Base-by-base conservation (phyloP, 768 basidiomycete genomes). In the Trametes maxima region DNA sequence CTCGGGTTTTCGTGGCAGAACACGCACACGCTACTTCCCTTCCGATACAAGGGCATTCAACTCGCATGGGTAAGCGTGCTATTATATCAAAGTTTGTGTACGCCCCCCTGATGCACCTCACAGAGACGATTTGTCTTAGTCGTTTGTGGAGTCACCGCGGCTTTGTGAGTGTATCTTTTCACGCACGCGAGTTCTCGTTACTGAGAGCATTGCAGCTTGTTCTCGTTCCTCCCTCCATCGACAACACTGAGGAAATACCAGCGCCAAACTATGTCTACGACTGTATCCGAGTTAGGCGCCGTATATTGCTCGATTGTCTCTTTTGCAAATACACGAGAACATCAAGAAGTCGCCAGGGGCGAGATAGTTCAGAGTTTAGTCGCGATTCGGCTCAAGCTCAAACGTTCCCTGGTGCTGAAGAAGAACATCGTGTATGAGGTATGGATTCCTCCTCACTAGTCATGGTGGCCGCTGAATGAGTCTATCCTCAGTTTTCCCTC, bases 271-370 rank as follows among this genome's bases (percentile, higher is more conserved):
- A 78, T 94, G 62, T 80, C 92, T 0, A 90, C 87, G 1, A 86
- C 87, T 0, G 80, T 85, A 35, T 74, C 80, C 0, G 86, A 92
- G 66, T 73, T 92, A 6, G 92, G 91, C 1, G 75, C 81, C 0
- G 78, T 89, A 11, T 89, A 94, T 59, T 95, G 93, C 69, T 81
- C 87, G 1, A 83, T 93, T 28, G 75, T 95, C 2, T 89, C 89
- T 0, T 87, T 84, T 62, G 88, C 89, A 0, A 84, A 86, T 62
- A 80, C 82, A 5, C 81, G 78, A 46, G 72, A 70, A 69, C 49
- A 66, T 24, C 67, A 75, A 11, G 79, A 83, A 37, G 70, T 76
- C 1, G 84, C 89, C 45, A 74, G 80, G 3, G 75, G 80, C 7
- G 75, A 80, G 35, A 87, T 92, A 43, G 72, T 87, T 28, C 80